phyloP scores from a whole-genome alignment of 345 rosid genomes.

The Arabidopsis suecica region DNA sequence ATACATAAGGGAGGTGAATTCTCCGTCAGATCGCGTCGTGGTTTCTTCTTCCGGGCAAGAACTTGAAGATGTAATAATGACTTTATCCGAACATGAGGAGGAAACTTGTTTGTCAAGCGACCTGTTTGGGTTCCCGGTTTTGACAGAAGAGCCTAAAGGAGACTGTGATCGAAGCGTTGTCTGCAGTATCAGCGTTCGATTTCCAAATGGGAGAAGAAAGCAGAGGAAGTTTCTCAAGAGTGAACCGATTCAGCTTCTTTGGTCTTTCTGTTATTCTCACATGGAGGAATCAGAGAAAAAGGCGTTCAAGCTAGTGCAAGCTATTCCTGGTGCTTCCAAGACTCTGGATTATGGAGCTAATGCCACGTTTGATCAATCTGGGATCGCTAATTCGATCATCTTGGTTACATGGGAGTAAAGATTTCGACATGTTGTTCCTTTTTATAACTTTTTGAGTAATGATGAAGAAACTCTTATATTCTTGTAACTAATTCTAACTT shows the following conservation, averaged over 20 bases:
- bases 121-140: constrained; percentile 52
- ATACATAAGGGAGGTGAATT: neutral
- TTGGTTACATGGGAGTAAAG: constrained; percentile 77
- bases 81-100: constrained; percentile 29
- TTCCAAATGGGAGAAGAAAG: constrained; percentile 78
- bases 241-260: constrained; percentile 73
- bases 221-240: constrained; percentile 71
- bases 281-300: constrained; percentile 56
- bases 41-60: constrained; percentile 24
- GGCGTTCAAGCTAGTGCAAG: constrained; percentile 64
- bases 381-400: constrained; percentile 77
- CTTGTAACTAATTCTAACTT: neutral
- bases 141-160: constrained; percentile 74
- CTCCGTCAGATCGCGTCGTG: constrained; percentile 16
- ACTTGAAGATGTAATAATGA: neutral
- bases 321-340: constrained; percentile 72
- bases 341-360: constrained; percentile 58
- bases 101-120: constrained; percentile 44
- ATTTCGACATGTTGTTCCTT: neutral
- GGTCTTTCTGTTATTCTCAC: constrained; percentile 73
- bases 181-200: constrained; percentile 79
- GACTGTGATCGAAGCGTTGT: constrained; percentile 55
- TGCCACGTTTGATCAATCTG: constrained; percentile 64
- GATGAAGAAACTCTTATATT: neutral
- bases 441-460: neutral